Conservation (phyloP, 2,329 filamentous ascomycete species). For the Aspergillus jensenii region DNA sequence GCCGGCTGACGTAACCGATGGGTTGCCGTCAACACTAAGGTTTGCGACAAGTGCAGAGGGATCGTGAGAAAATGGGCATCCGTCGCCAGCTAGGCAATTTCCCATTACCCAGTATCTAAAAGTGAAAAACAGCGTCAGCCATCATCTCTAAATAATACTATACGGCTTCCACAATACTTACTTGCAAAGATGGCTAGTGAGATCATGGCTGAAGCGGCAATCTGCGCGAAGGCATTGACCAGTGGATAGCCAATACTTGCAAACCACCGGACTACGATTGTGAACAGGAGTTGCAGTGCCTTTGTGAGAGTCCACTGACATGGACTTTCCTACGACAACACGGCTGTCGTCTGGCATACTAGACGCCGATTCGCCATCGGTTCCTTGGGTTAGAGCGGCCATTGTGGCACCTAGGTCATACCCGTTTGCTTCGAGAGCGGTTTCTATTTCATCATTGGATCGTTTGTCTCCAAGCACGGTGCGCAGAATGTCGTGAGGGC, state of each 20-base stretch:
- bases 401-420: slow-evolving; percentile 95
- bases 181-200: slow-evolving; percentile 97
- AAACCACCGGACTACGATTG: slow-evolving; percentile 83
- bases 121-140: slow-evolving; percentile 11
- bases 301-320: slow-evolving; percentile 69
- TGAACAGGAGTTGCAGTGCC: slow-evolving; percentile 75
- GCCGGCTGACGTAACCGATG: slow-evolving; percentile 52
- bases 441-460: slow-evolving; percentile 91
- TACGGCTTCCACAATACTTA: slow-evolving; percentile 54
- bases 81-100: slow-evolving; percentile 88
- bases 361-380: slow-evolving; percentile 52
- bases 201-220: slow-evolving; percentile 94
- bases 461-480: slow-evolving; percentile 88
- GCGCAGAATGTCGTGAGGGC: slow-evolving; percentile 94
- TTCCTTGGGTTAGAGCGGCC: slow-evolving; percentile 78
- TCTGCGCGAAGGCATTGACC: slow-evolving; percentile 95
- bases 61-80: slow-evolving; percentile 96
- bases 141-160: neutral
- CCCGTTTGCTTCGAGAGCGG: slow-evolving; percentile 81
- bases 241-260: slow-evolving; percentile 94
- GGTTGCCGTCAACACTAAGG: slow-evolving; percentile 63
- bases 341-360: slow-evolving; percentile 57
- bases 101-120: slow-evolving; percentile 90
- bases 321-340: slow-evolving; percentile 85
- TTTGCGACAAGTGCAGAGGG: slow-evolving; percentile 82